A percentile compares a stretch with the other conserved stretches of the same genome.
phyloP scores from a whole-genome alignment of 140 eudicot species.

The Oenanthe javanica region DNA sequence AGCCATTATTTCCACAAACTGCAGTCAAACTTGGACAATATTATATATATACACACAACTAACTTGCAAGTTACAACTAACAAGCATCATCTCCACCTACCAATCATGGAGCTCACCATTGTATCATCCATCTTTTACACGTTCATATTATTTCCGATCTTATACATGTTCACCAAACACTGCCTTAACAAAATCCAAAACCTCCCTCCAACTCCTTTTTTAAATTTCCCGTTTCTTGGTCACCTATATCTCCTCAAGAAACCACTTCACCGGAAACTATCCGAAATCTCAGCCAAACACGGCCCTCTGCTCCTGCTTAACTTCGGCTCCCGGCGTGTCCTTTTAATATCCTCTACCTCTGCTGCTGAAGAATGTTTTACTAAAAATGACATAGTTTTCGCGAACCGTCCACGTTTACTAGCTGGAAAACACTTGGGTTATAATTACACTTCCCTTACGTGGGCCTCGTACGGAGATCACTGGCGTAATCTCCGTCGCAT shows the following conservation, averaged over 20 bases:
- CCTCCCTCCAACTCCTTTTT: constrained; percentile 49
- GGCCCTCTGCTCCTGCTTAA: constrained; percentile 37
- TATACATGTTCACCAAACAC: constrained; percentile 26
- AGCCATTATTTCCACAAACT: neutral
- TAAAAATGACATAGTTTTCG: constrained; percentile 45
- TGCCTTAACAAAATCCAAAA: constrained; percentile 32
- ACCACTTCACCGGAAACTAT: constrained; percentile 39
- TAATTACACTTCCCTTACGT: constrained; percentile 29
- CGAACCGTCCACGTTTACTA: constrained; percentile 52
- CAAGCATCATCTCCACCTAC: neutral
- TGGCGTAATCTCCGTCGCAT: constrained; percentile 56
- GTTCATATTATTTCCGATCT: neutral
- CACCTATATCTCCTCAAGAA: constrained; percentile 32
- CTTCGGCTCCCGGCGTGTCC: constrained; percentile 41
- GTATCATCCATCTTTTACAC: neutral
- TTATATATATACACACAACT: neutral
- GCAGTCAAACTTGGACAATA: neutral
- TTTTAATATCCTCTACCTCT: constrained; percentile 44
- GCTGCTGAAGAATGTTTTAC: constrained; percentile 42
- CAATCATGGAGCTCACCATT: neutral
- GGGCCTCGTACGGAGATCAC: constrained; percentile 37
- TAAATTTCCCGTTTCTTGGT: constrained; percentile 27
- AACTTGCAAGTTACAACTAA: neutral
- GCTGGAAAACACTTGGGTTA: constrained; percentile 33
- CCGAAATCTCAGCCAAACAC: constrained; percentile 24